These are phyloP conservation scores for Kwoniella dejecticola DNA, from an alignment of 768 basidiomycete species.

Conservation along the genomic window DNA sequence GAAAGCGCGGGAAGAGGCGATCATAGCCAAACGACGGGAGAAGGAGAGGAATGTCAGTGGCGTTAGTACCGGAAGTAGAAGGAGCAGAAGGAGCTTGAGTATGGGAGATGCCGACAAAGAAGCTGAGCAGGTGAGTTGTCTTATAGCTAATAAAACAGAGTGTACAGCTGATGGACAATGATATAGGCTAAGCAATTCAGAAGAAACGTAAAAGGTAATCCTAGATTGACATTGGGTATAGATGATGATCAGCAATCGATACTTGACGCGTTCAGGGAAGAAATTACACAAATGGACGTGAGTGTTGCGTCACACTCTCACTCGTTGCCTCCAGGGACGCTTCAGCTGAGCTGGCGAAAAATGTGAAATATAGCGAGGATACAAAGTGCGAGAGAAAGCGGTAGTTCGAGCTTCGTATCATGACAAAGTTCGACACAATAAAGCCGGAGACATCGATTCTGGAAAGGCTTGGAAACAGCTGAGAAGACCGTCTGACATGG, in stretches of 20 bases:
- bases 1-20: conserved; percentile 32
- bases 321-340: too few species aligned
- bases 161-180: conserved; percentile 8
- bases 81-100: conserved; percentile 46
- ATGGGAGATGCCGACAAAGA: conserved; percentile 45
- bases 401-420: conserved; percentile 78
- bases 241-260: conserved; percentile 46
- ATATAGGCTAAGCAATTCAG: conserved; percentile 26
- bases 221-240: conserved; percentile 43
- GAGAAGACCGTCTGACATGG: conserved; percentile 91
- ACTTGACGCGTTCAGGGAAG: conserved; percentile 49
- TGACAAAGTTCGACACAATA: conserved; percentile 71
- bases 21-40: conserved; percentile 39
- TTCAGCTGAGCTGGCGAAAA: neutral
- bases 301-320: conserved; percentile 10
- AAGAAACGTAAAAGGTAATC: conserved; percentile 20
- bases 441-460: conserved; percentile 74
- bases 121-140: conserved; percentile 26
- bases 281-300: conserved; percentile 47
- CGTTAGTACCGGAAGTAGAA: conserved; percentile 17
- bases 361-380: conserved; percentile 61
- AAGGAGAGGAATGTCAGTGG: conserved; percentile 25
- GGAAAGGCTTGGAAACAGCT: conserved; percentile 85
- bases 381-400: conserved; percentile 72
- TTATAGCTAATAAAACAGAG: too few species aligned